Evolutionary conservation across 2,329 filamentous ascomycete genomes (phyloP), one percentile per base, ranked within the genome.

Genomic region (Verticillium nonalfalfae): DNA sequence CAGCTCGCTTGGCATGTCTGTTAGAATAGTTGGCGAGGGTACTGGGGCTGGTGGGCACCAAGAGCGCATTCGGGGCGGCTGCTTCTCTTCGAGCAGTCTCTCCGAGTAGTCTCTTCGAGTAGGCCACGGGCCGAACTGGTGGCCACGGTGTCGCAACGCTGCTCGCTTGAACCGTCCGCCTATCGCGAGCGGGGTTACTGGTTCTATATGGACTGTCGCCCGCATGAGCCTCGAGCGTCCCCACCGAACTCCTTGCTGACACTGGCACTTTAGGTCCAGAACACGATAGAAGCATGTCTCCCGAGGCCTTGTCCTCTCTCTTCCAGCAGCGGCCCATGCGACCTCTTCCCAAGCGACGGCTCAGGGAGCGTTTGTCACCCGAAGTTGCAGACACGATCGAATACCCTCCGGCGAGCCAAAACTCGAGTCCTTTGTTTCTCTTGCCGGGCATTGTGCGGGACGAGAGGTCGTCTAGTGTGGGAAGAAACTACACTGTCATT

Each of bases 261-360:
- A 26, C n/a, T 18, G 10, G 18, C 18, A 18, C 50, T 59, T 59
- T 72, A 84, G 80, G 76, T 73, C 71, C 58, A n/a, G 58, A 59
- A 59, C 58, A 74, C 74, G 75, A 74, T 69, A 74, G 75, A 70
- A 83, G 73, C 62, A 88, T 89, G 84, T 86, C 85, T 70, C 80
- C 87, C 66, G 92, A 97, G 80, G 89, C 90, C 62, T 83, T 87
- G 66, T 95, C 92, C 63, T 86, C 90, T 63, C 81, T 91, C 70
- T 96, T 91, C 73, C 92, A 92, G 67, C 91, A 96, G 73, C 89
- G 95, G 75, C 90, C 94, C 64, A 99, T 99, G 73, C 89, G 93
- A 72, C 95, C 95, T 61, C 80, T 99, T 63, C 95, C 95, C 54
- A 95, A 91, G 77, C 90, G 93, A 70, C 89, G 91, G 66, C 83